These are phyloP conservation scores for Boletus rex-veris DNA, from an alignment of 768 basidiomycete genomes.

Conservation along the genomic window DNA sequence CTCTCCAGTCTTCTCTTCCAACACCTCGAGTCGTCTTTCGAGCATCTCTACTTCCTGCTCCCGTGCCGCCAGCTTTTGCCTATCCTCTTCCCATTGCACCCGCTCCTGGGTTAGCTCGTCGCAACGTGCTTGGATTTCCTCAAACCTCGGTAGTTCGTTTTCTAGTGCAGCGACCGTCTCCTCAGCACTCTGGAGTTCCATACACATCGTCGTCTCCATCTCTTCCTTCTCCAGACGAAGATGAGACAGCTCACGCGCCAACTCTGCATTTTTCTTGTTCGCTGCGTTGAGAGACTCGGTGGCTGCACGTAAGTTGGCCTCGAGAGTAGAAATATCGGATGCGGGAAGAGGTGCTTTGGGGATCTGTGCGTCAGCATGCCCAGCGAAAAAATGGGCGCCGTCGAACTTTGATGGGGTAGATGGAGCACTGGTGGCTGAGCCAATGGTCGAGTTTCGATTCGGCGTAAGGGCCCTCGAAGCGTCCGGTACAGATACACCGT, in stretches of 20 bases:
- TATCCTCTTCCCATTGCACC: constrained; percentile 49
- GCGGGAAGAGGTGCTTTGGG: constrained; percentile 43
- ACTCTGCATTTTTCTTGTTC: constrained; percentile 57
- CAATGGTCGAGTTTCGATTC: constrained; percentile 48
- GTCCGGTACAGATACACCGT: constrained; percentile 36
- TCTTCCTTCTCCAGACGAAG: constrained; percentile 67
- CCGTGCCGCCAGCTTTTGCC: constrained; percentile 35
- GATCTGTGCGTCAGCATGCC: constrained; percentile 65
- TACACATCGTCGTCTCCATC: constrained; percentile 57
- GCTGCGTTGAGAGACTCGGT: constrained; percentile 56
- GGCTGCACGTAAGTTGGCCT: constrained; percentile 62
- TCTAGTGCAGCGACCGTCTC: constrained; percentile 60
- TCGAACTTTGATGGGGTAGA: constrained; percentile 64
- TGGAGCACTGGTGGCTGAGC: constrained; percentile 43
- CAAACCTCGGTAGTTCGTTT: constrained; percentile 49
- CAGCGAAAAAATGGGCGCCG: constrained; percentile 82
- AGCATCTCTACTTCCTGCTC: constrained; percentile 37
- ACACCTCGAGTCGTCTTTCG: constrained; percentile 40
- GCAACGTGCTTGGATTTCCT: constrained; percentile 45
- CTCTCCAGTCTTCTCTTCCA: constrained; percentile 43
- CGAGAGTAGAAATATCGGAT: constrained; percentile 48
- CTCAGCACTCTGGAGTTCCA: constrained; percentile 66
- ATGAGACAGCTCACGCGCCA: constrained; percentile 59
- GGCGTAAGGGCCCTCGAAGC: constrained; percentile 52
- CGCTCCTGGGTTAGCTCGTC: constrained; percentile 49